Percentiles rank a stretch among this genome's conserved stretches.
phyloP scores from a whole-genome alignment of 257 asterid genomes.

The Knoxia roxburghii region DNA sequence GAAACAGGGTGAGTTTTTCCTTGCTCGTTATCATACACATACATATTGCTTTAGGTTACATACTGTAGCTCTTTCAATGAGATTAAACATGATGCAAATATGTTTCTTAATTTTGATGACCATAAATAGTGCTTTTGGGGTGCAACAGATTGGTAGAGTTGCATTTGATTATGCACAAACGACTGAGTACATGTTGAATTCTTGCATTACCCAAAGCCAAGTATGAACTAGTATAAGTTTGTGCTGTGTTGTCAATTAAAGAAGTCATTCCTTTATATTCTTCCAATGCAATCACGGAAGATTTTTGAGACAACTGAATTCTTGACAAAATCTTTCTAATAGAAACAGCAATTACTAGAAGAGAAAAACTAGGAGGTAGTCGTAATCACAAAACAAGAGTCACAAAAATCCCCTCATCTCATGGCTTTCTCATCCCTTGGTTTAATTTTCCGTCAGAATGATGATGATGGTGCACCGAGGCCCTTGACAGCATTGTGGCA shows the following conservation, averaged over 20 bases:
- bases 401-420: neutral
- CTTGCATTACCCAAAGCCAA: neutral
- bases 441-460: conserved; percentile 15
- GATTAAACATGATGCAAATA: neutral
- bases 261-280: neutral
- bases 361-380: neutral
- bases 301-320: neutral
- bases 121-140: neutral
- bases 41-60: neutral
- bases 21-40: neutral
- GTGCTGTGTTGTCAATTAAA: neutral
- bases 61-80: neutral
- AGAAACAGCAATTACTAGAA: neutral
- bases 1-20: neutral
- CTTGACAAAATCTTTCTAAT: neutral
- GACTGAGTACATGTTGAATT: neutral
- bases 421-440: conserved; percentile 1
- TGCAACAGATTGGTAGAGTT: neutral
- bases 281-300: neutral
- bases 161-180: neutral
- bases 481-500: conserved; percentile 28
- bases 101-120: neutral
- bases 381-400: neutral
- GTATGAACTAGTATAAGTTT: no score
- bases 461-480: conserved; percentile 30